Percentiles rank a stretch among this genome's conserved stretches.
Conservation (phyloP, 768 basidiomycete genomes). For the Candolleomyces aberdarensis region DNA sequence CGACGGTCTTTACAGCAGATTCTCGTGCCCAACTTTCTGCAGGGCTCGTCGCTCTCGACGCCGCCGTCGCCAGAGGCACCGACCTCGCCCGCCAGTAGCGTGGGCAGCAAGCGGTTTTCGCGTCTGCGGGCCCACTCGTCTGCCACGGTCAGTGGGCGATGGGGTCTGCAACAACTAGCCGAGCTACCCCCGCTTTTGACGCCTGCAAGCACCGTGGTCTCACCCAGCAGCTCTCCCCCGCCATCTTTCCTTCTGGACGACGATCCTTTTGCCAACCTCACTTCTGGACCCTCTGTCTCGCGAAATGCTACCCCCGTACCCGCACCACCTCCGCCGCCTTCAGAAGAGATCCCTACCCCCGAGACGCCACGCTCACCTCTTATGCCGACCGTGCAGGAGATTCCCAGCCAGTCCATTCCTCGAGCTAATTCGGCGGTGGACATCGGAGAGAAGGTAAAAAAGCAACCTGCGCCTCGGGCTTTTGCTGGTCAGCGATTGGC, state of each 20-base stretch:
- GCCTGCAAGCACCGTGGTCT: slow-evolving; percentile 9
- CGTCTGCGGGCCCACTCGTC: slow-evolving; percentile 24
- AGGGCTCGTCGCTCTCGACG: slow-evolving; percentile 19
- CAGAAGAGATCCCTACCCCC: slow-evolving; percentile 1
- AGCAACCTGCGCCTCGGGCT: slow-evolving; percentile 3
- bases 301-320: slow-evolving; percentile 11
- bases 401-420: neutral
- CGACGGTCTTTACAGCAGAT: slow-evolving; percentile 54
- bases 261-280: slow-evolving; percentile 71
- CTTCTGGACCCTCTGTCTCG: slow-evolving; percentile 20
- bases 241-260: slow-evolving; percentile 58
- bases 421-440: slow-evolving; percentile 2
- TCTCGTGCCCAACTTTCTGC: slow-evolving; percentile 46
- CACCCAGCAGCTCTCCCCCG: slow-evolving; percentile 33
- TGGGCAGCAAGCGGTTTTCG: slow-evolving; percentile 13
- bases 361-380: slow-evolving; percentile 25
- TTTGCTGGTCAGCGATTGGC: slow-evolving; percentile 2
- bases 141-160: slow-evolving; percentile 2
- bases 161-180: neutral
- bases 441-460: neutral
- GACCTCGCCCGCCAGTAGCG: neutral
- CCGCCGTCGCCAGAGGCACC: slow-evolving; percentile 20
- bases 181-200: neutral
- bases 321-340: slow-evolving; percentile 14
- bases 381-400: slow-evolving; percentile 16